These are phyloP conservation scores for Wickerhamomyces mucosus DNA, from an alignment of 805 yeast genomes.

Conservation along the genomic window DNA sequence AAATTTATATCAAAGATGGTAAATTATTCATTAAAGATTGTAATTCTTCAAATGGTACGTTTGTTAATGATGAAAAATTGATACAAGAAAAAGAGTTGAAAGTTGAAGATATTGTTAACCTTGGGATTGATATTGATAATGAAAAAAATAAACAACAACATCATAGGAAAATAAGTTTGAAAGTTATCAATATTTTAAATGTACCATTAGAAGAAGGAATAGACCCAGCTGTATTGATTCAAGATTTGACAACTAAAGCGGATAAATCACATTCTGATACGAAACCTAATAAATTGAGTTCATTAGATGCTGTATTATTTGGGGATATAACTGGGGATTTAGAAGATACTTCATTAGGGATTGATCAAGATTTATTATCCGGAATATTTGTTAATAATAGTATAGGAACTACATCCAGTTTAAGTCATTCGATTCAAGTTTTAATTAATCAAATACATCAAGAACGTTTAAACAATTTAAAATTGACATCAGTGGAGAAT, in stretches of 20 bases:
- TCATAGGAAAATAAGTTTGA: constrained; percentile 82
- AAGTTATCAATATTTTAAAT: constrained; percentile 63
- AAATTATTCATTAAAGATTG: constrained; percentile 73
- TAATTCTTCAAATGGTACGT: constrained; percentile 92
- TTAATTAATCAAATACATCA: constrained; percentile 46
- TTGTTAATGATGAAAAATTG: constrained; percentile 68
- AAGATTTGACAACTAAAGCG: constrained; percentile 3
- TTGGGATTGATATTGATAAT: constrained; percentile 82
- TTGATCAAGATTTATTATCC: constrained; percentile 36
- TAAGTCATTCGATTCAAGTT: constrained; percentile 46
- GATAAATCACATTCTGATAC: constrained; percentile 11
- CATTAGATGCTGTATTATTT: constrained; percentile 53
- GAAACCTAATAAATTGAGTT: constrained; percentile 16
- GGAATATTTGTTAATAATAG: constrained; percentile 49
- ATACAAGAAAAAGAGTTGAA: constrained; percentile 49
- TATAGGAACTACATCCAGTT: constrained; percentile 43
- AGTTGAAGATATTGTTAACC: constrained; percentile 79
- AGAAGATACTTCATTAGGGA: constrained; percentile 42
- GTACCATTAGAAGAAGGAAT: constrained; percentile 25
- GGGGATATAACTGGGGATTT: constrained; percentile 42
- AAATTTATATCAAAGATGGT: constrained; percentile 69
- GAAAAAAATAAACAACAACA: constrained; percentile 37
- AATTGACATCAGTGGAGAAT: constrained; percentile 42
- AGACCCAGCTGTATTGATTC: constrained; percentile 10
- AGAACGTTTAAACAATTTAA: constrained; percentile 49